Conservation (phyloP, 495 filamentous ascomycete species). For the Hyaloscypha hepaticicola region DNA sequence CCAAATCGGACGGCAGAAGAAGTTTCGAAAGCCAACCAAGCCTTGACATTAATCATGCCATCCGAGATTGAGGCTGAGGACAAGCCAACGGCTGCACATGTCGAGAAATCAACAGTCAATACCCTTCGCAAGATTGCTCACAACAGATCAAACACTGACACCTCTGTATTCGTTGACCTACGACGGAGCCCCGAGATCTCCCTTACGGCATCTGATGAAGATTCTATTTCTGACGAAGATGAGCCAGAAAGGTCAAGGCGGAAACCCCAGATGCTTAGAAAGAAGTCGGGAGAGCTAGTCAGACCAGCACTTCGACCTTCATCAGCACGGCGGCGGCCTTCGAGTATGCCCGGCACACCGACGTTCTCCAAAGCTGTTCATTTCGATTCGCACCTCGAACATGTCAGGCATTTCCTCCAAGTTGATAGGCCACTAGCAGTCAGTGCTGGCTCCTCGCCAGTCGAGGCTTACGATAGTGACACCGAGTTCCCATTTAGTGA, state of each 20-base stretch:
- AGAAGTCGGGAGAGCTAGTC: slow-evolving; percentile 97
- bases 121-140: slow-evolving; percentile 56
- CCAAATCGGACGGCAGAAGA: slow-evolving; percentile 44
- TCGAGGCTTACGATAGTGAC: slow-evolving; percentile 80
- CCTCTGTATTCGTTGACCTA: slow-evolving; percentile 50
- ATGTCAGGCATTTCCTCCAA: slow-evolving; percentile 91
- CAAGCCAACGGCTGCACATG: slow-evolving; percentile 21
- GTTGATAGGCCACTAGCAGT: slow-evolving; percentile 92
- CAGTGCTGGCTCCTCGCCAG: slow-evolving; percentile 91
- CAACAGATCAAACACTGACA: slow-evolving; percentile 81
- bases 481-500: slow-evolving; percentile 79
- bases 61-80: slow-evolving; percentile 30
- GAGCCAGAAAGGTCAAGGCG: slow-evolving; percentile 48
- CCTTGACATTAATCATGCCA: slow-evolving; percentile 38
- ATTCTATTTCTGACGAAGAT: slow-evolving; percentile 56
- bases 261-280: slow-evolving; percentile 87
- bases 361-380: slow-evolving; percentile 94
- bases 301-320: slow-evolving; percentile 83
- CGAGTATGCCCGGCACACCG: slow-evolving; percentile 96
- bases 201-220: slow-evolving; percentile 60
- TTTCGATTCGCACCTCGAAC: slow-evolving; percentile 91
- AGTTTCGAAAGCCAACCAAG: slow-evolving; percentile 33
- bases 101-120: slow-evolving; percentile 29
- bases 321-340: slow-evolving; percentile 70
- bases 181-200: slow-evolving; percentile 54